Percentiles rank a stretch among this genome's conserved stretches.
Conservation (phyloP, 1,284 basidiomycete species). For the Phylloporus gajari region DNA sequence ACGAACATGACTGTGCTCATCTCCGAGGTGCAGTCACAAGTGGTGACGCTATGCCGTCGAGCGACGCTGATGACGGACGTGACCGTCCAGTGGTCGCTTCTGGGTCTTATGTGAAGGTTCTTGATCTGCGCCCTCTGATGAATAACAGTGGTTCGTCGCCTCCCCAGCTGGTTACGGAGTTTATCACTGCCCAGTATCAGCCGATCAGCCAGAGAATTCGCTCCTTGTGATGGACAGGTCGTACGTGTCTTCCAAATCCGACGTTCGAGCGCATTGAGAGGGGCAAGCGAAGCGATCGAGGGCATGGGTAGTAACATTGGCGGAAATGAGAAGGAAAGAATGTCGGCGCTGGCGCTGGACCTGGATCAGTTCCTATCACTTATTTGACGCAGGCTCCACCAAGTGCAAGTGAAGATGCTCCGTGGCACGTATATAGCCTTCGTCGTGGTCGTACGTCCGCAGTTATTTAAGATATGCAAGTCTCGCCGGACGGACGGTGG, state of each 20-base stretch:
- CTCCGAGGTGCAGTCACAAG: slow-evolving; percentile 21
- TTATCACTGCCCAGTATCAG: slow-evolving; percentile 58
- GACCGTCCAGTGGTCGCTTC: slow-evolving; percentile 15
- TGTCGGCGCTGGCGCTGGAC: slow-evolving; percentile 15
- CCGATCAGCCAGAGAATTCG: slow-evolving; percentile 65
- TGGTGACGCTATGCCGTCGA: slow-evolving; percentile 22
- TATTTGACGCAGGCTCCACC: slow-evolving; percentile 12
- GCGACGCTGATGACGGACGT: slow-evolving; percentile 20
- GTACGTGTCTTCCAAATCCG: slow-evolving; percentile 67
- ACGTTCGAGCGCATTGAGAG: slow-evolving; percentile 41
- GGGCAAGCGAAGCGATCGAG: slow-evolving; percentile 6
- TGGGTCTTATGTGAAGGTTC: slow-evolving; percentile 60
- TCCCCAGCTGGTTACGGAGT: slow-evolving; percentile 56
- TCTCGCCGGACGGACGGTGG: slow-evolving; percentile 76
- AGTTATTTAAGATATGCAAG: slow-evolving; percentile 66
- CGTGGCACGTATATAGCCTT: slow-evolving; percentile 75
- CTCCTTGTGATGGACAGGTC: slow-evolving; percentile 71
- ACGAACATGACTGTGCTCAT: slow-evolving; percentile 13
- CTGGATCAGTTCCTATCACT: slow-evolving; percentile 9
- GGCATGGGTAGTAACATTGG: neutral
- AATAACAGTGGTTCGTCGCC: slow-evolving; percentile 21
- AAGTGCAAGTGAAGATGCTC: slow-evolving; percentile 43
- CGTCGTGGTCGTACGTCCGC: slow-evolving; percentile 78
- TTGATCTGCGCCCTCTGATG: slow-evolving; percentile 63
- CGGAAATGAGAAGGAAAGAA: slow-evolving; percentile 16